phyloP scores from a whole-genome alignment of 2,329 filamentous ascomycete species.

The Spiromastix sp. region DNA sequence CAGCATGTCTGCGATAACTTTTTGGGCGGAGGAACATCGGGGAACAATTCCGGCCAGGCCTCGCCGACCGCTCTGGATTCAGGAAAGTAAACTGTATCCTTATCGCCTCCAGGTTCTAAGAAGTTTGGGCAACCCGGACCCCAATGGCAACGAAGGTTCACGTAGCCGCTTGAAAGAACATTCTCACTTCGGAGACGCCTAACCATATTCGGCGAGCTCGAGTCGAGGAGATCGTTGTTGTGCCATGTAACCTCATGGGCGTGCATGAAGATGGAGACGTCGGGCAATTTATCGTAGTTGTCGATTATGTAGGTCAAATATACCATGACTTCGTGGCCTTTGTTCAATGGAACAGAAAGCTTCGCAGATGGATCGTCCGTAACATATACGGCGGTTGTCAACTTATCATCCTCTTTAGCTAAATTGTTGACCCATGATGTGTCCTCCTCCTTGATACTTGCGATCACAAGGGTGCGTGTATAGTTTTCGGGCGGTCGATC shows the following conservation, averaged over 20 bases:
- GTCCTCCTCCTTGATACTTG: constrained; percentile 41
- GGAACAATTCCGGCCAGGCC: constrained; percentile 38
- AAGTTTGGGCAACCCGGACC: constrained; percentile 48
- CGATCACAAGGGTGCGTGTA: constrained; percentile 44
- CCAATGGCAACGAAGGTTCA: constrained; percentile 50
- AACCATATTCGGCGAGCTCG: constrained; percentile 41
- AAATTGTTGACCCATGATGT: constrained; percentile 37
- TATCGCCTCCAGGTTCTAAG: constrained; percentile 39
- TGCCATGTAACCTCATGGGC: constrained; percentile 48
- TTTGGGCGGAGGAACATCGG: constrained; percentile 30
- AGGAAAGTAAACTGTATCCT: constrained; percentile 31
- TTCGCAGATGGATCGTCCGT: constrained; percentile 40
- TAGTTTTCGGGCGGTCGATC: constrained; percentile 31
- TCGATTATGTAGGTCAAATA: constrained; percentile 55
- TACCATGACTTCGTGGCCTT: constrained; percentile 51
- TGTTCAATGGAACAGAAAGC: constrained; percentile 45
- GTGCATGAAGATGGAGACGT: constrained; percentile 52
- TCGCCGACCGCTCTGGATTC: constrained; percentile 36
- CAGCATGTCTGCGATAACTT: constrained; percentile 53
- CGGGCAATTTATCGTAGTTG: constrained; percentile 47
- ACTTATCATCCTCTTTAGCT: constrained; percentile 37
- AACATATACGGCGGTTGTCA: constrained; percentile 39
- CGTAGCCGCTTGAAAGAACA: constrained; percentile 44
- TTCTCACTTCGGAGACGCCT: constrained; percentile 40
- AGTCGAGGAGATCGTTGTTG: constrained; percentile 44